Evolutionary conservation across 164 flowering plant species (phyloP), one percentile per base, ranked within the genome.

Genomic region (Houttuynia cordata): DNA sequence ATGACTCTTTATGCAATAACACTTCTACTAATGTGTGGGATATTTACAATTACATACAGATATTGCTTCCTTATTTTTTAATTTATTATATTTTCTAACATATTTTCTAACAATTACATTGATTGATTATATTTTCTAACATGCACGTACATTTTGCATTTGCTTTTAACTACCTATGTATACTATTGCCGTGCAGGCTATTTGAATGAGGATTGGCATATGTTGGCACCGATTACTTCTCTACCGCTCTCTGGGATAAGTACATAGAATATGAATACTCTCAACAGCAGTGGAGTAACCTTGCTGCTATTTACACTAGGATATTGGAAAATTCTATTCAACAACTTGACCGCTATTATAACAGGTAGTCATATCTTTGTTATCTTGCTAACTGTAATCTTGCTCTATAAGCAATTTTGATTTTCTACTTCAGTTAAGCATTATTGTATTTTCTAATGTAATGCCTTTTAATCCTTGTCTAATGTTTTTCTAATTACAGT

Each of bases 151-250:
- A 56, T 56, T 40, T 53, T 59, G 62, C 63, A 64, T 74, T 69
- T 60, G 60, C 68, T 34, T n/a, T 30, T 63, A 68, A 54, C 69
- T 56, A 69, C 68, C n/a, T n/a, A 62, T 40, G 30, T 30, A 58
- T 62, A 12, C 67, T n/a, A 13, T 79, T 72, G 51, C 75, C 71
- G 74, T 76, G 75, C 87, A 94, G 99, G 85, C 80, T 91, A 62
- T 94, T 91, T 81, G 99, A 94, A 70, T 81, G 99, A 45, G 97
- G 88, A 60, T 71, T 94, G 73, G 96, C 91, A 21, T 94, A 88
- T 80, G 97, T 88, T 75, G 99, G 97, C 68, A 83, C 96, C 57
- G 99, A 94, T 82, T 91, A 85, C 61, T 70, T 87, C 20, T 94
- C 96, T 56, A 76, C 64, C 68, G 78, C 96, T 4, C 84, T 94